These are phyloP conservation scores for Ustilago loliicola DNA, from an alignment of 1,284 basidiomycete species.

Conservation along the genomic window DNA sequence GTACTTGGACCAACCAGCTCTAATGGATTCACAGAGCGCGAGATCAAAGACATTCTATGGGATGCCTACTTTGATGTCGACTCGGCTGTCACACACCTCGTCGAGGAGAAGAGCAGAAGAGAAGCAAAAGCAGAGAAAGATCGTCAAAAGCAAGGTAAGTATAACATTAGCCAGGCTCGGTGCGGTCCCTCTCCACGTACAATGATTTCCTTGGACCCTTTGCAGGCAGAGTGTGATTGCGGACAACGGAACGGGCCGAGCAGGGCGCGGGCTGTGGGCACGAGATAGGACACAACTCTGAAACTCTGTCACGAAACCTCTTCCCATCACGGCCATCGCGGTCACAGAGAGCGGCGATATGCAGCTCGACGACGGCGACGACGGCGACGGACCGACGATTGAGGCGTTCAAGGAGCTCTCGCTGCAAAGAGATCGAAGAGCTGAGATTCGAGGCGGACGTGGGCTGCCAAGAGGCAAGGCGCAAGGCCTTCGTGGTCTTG, in stretches of 20 bases:
- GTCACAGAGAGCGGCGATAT: conserved; percentile 34
- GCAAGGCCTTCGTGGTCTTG: conserved; percentile 46
- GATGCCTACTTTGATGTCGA: conserved; percentile 89
- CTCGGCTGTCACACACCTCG: conserved; percentile 80
- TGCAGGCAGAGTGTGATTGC: conserved; percentile 17
- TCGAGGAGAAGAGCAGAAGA: conserved; percentile 60
- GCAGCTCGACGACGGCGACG: conserved; percentile 34
- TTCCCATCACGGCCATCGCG: background rate
- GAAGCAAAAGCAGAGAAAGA: conserved; percentile 57
- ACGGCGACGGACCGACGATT: conserved; percentile 26
- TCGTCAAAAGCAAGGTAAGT: conserved; percentile 58
- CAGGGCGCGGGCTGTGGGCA: conserved; percentile 13
- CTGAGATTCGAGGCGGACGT: conserved; percentile 36
- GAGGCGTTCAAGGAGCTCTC: conserved; percentile 76
- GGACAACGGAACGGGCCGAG: conserved; percentile 24
- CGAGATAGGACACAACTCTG: conserved; percentile 16
- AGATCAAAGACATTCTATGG: conserved; percentile 86
- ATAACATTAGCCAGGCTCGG: conserved; percentile 17
- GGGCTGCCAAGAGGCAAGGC: conserved; percentile 35
- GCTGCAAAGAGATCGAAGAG: conserved; percentile 33
- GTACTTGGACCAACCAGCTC: conserved; percentile 56
- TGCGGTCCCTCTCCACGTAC: conserved; percentile 27
- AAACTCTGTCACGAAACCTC: conserved; percentile 21
- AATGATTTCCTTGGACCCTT: conserved; percentile 14
- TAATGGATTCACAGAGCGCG: conserved; percentile 62